phyloP scores from a whole-genome alignment of 2,329 filamentous ascomycete species.

The Trichoderma simmonsii region DNA sequence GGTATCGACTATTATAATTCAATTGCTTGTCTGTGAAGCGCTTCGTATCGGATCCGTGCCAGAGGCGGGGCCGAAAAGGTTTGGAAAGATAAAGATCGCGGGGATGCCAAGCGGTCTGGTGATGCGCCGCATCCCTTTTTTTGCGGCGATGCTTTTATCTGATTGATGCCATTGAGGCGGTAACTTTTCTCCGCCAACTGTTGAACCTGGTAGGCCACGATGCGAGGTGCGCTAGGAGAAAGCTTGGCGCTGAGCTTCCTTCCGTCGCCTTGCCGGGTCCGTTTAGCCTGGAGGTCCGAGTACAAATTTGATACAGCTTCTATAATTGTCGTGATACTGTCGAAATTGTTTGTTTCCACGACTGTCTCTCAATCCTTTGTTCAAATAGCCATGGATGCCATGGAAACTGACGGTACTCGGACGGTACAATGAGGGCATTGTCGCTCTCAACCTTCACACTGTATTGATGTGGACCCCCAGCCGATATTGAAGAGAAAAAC shows the following conservation, averaged over 20 bases:
- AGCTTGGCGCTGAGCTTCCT: conserved; percentile 15
- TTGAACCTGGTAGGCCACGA: conserved; percentile 14
- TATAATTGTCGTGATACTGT: not conserved
- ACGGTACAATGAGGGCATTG: not conserved
- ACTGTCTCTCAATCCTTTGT: not conserved
- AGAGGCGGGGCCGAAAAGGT: not conserved
- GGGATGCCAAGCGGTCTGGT: conserved; percentile 15
- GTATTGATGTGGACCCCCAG: not conserved
- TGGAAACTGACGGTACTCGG: not conserved
- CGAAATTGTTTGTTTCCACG: not conserved
- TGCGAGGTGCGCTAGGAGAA: conserved; percentile 16
- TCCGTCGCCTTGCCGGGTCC: not conserved
- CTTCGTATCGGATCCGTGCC: not conserved
- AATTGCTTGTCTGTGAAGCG: not conserved
- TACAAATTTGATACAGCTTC: not conserved
- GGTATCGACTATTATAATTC: not conserved
- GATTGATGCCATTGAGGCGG: not conserved
- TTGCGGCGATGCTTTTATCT: not conserved
- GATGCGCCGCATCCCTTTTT: not conserved
- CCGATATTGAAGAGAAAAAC: not conserved
- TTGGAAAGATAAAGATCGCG: conserved; percentile 6
- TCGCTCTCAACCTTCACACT: not conserved
- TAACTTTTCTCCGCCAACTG: not conserved
- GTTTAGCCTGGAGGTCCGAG: not conserved
- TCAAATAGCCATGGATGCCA: not conserved